phyloP scores from a whole-genome alignment of 805 yeast species.

The Hanseniaspora mollemarum region DNA sequence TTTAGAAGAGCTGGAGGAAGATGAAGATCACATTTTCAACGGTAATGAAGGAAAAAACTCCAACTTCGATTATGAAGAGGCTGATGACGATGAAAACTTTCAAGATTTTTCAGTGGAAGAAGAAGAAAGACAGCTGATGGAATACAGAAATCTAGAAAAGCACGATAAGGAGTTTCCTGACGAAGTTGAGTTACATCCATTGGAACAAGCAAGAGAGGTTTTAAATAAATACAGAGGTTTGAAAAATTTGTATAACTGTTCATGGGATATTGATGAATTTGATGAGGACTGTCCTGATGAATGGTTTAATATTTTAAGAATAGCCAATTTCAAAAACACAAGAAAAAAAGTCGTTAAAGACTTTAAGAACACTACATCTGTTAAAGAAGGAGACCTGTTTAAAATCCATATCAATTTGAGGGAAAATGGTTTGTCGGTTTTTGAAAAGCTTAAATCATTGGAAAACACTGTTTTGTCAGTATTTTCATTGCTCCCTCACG shows the following conservation, averaged over 20 bases:
- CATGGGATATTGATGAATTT: slow-evolving; percentile 78
- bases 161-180: slow-evolving; percentile 94
- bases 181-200: slow-evolving; percentile 76
- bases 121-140: slow-evolving; percentile 63
- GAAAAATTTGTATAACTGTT: slow-evolving; percentile 63
- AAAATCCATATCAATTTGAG: slow-evolving; percentile 52
- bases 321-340: slow-evolving; percentile 67
- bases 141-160: slow-evolving; percentile 54
- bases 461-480: slow-evolving; percentile 44
- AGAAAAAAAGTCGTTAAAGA: slow-evolving; percentile 58
- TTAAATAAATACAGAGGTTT: slow-evolving; percentile 75
- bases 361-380: slow-evolving; percentile 36
- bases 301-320: slow-evolving; percentile 64
- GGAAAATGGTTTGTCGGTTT: slow-evolving; percentile 20
- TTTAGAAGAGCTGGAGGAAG: slow-evolving; percentile 26
- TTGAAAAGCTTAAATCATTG: slow-evolving; percentile 38
- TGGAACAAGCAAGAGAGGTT: slow-evolving; percentile 62
- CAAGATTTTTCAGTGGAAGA: slow-evolving; percentile 72
- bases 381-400: slow-evolving; percentile 53
- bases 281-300: slow-evolving; percentile 67
- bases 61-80: slow-evolving; percentile 35
- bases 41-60: slow-evolving; percentile 29
- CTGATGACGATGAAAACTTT: slow-evolving; percentile 44
- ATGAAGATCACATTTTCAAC: slow-evolving; percentile 23
- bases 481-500: slow-evolving; percentile 71